phyloP scores from a whole-genome alignment of 352 stramenopile species.

The Pythium dissimile region DNA sequence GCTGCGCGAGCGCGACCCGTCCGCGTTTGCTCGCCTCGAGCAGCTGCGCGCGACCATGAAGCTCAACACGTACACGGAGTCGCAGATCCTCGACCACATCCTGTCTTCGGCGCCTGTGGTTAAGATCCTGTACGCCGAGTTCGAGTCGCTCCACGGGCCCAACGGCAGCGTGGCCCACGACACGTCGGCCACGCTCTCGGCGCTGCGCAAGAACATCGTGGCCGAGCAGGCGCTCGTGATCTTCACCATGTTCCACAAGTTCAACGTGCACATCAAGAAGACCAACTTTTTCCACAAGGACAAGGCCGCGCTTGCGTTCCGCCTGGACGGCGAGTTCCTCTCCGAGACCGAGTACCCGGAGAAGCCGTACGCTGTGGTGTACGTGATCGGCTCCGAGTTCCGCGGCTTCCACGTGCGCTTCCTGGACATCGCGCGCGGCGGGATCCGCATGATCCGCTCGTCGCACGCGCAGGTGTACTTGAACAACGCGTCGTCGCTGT shows the following conservation, averaged over 20 bases:
- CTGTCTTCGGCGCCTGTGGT: conserved; percentile 62
- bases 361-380: conserved; percentile 93
- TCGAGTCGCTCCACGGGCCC: conserved; percentile 64
- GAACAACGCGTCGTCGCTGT: conserved; percentile 89
- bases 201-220: conserved; percentile 67
- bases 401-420: conserved; percentile 98
- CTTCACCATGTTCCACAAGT: conserved; percentile 81
- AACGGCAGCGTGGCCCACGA: conserved; percentile 35
- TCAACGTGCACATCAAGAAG: conserved; percentile 80
- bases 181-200: conserved; percentile 54
- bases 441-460: conserved; percentile 91
- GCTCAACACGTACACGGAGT: conserved; percentile 86
- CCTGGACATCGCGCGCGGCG: conserved; percentile 95
- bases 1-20: conserved; percentile 69
- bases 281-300: conserved; percentile 85
- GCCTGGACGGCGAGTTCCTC: conserved; percentile 72
- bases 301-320: conserved; percentile 73
- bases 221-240: conserved; percentile 74
- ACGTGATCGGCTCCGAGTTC: conserved; percentile 94
- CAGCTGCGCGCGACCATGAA: conserved; percentile 82
- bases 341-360: conserved; percentile 75
- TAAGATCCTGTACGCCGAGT: conserved; percentile 79
- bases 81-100: conserved; percentile 85
- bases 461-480: conserved; percentile 89
- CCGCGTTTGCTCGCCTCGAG: conserved; percentile 71